Percentiles rank a stretch among this genome's conserved stretches.
Conservation (phyloP, 768 basidiomycete species). For the Rhizopogon sp. region DNA sequence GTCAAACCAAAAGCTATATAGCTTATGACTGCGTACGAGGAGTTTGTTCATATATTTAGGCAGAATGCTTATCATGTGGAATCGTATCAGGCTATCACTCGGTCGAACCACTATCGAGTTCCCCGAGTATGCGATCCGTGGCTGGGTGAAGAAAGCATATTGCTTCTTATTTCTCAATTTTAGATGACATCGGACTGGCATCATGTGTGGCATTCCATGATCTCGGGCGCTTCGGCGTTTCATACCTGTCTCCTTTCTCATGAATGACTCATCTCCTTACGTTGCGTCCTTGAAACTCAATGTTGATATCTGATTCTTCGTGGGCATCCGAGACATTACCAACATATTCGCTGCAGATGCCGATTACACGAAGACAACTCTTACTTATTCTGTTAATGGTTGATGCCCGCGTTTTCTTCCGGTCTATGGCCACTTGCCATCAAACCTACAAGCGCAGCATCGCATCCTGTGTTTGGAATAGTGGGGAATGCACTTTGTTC, state of each 20-base stretch:
- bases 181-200: background rate
- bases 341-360: background rate
- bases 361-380: background rate
- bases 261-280: background rate
- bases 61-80: background rate
- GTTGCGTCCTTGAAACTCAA: background rate
- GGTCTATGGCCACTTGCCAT: background rate
- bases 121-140: background rate
- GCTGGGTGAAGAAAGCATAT: background rate
- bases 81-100: background rate
- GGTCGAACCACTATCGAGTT: background rate
- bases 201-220: background rate
- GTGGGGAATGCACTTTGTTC: background rate
- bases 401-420: background rate
- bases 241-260: background rate
- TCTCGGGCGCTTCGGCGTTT: background rate
- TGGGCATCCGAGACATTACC: background rate
- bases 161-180: background rate
- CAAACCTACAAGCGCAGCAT: background rate
- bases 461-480: background rate
- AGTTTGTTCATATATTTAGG: background rate
- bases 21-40: background rate
- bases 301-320: background rate
- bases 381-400: too few relatives aligned
- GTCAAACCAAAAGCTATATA: slow-evolving; percentile 17